Conservation (phyloP, 2,329 filamentous ascomycete species). For the Monilinia fructicola region DNA sequence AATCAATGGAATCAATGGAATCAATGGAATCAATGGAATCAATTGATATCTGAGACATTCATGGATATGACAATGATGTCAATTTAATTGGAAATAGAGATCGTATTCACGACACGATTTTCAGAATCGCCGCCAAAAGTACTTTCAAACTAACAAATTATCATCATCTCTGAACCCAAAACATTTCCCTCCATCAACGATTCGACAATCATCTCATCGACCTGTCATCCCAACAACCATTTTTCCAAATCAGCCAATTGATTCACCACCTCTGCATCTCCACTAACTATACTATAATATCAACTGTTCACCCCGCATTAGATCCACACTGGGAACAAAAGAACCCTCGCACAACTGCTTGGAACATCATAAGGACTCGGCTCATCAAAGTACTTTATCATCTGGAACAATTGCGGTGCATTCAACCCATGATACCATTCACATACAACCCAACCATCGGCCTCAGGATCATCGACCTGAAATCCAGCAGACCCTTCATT, state of each 20-base stretch:
- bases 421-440: slow-evolving; percentile 35
- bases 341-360: slow-evolving; percentile 29
- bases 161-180: not conserved
- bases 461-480: slow-evolving; percentile 25
- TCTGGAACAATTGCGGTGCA: slow-evolving; percentile 33
- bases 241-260: not conserved
- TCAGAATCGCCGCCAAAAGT: too few relatives aligned
- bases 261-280: not conserved
- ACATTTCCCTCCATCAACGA: not conserved
- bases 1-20: too few relatives aligned
- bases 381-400: slow-evolving; percentile 31
- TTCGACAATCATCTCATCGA: not conserved
- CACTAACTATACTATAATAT: not conserved
- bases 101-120: too few relatives aligned
- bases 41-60: too few relatives aligned
- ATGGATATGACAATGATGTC: too few relatives aligned
- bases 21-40: too few relatives aligned
- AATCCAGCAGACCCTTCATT: slow-evolving; percentile 27
- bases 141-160: not conserved
- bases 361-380: slow-evolving; percentile 24
- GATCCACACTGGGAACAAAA: slow-evolving; percentile 27
- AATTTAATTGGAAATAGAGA: too few relatives aligned
- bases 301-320: not conserved
- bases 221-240: not conserved
- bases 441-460: slow-evolving; percentile 36